These are phyloP conservation scores for Suhomyces taliae DNA, from an alignment of 1,139 yeast genomes.

Conservation along the genomic window DNA sequence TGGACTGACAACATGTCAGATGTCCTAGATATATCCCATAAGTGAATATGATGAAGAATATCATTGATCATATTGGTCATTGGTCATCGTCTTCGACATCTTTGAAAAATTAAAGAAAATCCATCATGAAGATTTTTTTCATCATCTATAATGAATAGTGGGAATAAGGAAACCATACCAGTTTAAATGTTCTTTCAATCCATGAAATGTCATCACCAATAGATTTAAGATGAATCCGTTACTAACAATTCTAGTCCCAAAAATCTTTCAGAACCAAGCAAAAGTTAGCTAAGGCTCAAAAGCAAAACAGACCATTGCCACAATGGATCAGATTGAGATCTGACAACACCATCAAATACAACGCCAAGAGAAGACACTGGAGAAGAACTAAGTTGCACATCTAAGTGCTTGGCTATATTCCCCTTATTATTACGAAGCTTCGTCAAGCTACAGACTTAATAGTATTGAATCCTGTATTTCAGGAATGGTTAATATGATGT, in stretches of 20 bases:
- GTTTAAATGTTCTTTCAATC: not conserved
- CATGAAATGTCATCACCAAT: not conserved
- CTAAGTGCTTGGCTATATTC: constrained; percentile 47
- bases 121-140: too few species aligned
- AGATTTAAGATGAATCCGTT: constrained; percentile 2
- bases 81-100: too few species aligned
- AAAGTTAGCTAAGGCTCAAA: constrained; percentile 98
- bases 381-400: constrained; percentile 99
- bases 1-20: not conserved
- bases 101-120: too few species aligned
- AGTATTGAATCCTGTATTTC: constrained; percentile 4
- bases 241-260: constrained; percentile 65
- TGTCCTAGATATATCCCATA: not conserved
- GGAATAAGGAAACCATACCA: too few species aligned
- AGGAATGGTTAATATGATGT: constrained; percentile 9
- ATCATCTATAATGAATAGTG: too few species aligned
- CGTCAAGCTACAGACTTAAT: constrained; percentile 9
- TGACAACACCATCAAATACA: constrained; percentile 96
- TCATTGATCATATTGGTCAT: too few species aligned
- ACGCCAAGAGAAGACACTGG: constrained; percentile 99
- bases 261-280: constrained; percentile 98
- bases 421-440: constrained; percentile 12
- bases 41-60: too few species aligned
- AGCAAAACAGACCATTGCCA: constrained; percentile 99
- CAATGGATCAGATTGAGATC: constrained; percentile 99